Evolutionary conservation across 108 stramenopile species (phyloP), one percentile per base, ranked within the genome.

Genomic region (Skeletonema potamos): DNA sequence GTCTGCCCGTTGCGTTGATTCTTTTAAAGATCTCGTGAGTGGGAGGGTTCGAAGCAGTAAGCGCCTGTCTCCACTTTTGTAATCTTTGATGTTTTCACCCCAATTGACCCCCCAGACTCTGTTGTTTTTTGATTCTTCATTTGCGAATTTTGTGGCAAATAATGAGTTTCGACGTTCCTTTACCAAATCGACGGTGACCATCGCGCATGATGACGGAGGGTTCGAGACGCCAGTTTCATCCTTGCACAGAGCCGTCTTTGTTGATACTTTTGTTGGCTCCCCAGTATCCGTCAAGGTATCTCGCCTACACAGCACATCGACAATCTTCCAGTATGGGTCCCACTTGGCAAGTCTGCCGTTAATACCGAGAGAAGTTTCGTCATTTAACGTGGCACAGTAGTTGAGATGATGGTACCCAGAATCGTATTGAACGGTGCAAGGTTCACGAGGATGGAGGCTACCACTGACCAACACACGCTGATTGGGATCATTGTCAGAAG

Each of bases 41-140:
- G 90, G 90, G 28, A 91, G 43, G 66, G 87, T 83, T 6, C 90
- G 84, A n/a, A 89, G 51, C 22, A 91, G 57, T 13, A 88, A 64
- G 20, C 86, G 73, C 2, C 58, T 29, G 24, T 91, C 88, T 2
- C 81, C 83, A 18, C 20, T 51, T 17, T 18, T 22, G 48, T 51
- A 51, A 22, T 1, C 8, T 22, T 51, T 51, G 48, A 0, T 8
- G 20, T 22, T 20, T 51, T 51, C 7, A 0, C 77, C 77, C 77
- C 77, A 78, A 44, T 67, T 66, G 43, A 78, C 77, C 27, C 70
- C 77, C 72, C 72, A 71, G n/a, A 59, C 46, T 26, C 17, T 55
- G n/a, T 3, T n/a, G 1, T 15, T 41, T 12, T 15, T 6, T 7
- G 34, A 1, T 34, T 34, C 54, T 66, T 66, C 11, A 32, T 54